A percentile compares a stretch with the other conserved stretches of the same genome.
phyloP scores from a whole-genome alignment of 2,329 filamentous ascomycete species.

The Sarocladium strictum region DNA sequence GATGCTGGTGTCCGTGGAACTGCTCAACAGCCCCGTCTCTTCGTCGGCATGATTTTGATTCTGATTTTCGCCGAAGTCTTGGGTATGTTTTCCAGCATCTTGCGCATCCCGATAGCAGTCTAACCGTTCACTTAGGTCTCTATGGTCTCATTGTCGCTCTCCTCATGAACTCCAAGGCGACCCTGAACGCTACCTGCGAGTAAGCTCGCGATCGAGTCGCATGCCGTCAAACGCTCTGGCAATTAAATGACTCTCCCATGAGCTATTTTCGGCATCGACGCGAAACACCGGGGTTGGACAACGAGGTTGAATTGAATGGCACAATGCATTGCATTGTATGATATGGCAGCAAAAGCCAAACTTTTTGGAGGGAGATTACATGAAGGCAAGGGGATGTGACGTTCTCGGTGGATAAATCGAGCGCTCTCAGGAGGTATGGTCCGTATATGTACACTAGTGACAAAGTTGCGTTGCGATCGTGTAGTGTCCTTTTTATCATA shows the following conservation, averaged over 20 bases:
- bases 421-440: constrained; percentile 18
- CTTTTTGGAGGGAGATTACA: neutral
- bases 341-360: neutral
- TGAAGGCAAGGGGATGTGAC: neutral
- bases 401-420: neutral
- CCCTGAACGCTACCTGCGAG: constrained; percentile 56
- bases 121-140: constrained; percentile 58
- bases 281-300: neutral
- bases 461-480: constrained; percentile 35
- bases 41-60: constrained; percentile 97
- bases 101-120: neutral
- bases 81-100: constrained; percentile 55
- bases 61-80: constrained; percentile 99
- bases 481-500: constrained; percentile 39
- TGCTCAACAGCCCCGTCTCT: constrained; percentile 77
- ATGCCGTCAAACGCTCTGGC: constrained; percentile 24
- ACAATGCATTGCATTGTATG: neutral
- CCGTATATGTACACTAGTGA: constrained; percentile 47
- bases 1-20: constrained; percentile 85
- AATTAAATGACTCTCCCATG: constrained; percentile 17
- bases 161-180: constrained; percentile 97
- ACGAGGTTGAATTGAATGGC: neutral
- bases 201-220: constrained; percentile 15
- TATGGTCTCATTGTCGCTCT: constrained; percentile 98
- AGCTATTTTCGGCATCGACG: constrained; percentile 6